A percentile compares a stretch with the other conserved stretches of the same genome.
phyloP scores from a whole-genome alignment of 371 early-diverging fungal genomes.

The Entomophthora muscae region DNA sequence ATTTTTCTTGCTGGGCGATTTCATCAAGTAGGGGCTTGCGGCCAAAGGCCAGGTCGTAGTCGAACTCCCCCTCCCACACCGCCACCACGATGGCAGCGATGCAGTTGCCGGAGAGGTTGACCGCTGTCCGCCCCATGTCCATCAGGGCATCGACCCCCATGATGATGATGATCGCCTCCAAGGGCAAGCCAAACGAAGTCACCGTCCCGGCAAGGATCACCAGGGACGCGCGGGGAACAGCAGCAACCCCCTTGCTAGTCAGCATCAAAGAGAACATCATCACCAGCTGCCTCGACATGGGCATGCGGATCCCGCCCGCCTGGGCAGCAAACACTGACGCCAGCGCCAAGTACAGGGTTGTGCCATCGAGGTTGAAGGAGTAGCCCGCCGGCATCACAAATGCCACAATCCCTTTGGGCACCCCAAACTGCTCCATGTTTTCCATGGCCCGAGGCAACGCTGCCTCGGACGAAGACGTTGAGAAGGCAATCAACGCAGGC shows the following conservation, averaged over 20 bases:
- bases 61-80: conserved; percentile 52
- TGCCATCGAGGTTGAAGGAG: no score
- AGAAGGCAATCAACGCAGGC: no score
- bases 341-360: no score
- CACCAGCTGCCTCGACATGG: conserved; percentile 38
- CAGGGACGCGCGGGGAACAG: no score
- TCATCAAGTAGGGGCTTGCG: neutral
- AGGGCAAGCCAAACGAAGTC: conserved; percentile 29
- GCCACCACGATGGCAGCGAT: conserved; percentile 51
- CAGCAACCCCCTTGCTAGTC: no score
- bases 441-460: conserved; percentile 60
- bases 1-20: no score
- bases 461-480: conserved; percentile 58
- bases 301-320: conserved; percentile 30
- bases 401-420: conserved; percentile 42
- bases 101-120: conserved; percentile 59
- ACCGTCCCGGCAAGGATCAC: no score
- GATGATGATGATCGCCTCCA: conserved; percentile 34
- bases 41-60: conserved; percentile 22
- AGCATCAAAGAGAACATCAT: conserved; percentile 58
- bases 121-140: no score
- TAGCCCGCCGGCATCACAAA: no score
- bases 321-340: no score
- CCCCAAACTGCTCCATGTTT: conserved; percentile 49
- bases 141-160: conserved; percentile 55